Conservation (phyloP, 2,329 filamentous ascomycete species). For the Aaosphaeria arxii region DNA sequence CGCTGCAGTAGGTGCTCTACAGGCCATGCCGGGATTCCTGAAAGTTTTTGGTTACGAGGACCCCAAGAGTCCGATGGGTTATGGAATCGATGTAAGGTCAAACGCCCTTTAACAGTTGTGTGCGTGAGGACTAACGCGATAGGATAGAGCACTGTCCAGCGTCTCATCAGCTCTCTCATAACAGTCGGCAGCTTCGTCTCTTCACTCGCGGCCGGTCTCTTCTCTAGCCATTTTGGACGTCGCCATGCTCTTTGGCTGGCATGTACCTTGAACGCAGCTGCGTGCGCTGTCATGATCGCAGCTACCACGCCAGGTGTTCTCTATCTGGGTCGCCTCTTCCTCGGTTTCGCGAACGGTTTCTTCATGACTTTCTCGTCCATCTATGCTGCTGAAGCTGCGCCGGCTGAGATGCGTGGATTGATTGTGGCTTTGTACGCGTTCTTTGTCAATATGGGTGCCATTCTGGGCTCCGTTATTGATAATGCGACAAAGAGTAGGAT, state of each 20-base stretch:
- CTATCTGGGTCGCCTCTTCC: slow-evolving; percentile 50
- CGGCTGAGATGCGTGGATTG: slow-evolving; percentile 29
- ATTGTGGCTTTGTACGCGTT: slow-evolving; percentile 40
- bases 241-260: slow-evolving; percentile 45
- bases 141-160: slow-evolving; percentile 44
- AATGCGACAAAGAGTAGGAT: slow-evolving; percentile 22
- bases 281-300: slow-evolving; percentile 2
- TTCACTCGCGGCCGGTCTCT: slow-evolving; percentile 1
- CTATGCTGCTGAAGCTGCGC: slow-evolving; percentile 40
- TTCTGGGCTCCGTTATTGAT: slow-evolving; percentile 44
- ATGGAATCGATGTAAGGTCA: background rate
- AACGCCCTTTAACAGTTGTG: background rate
- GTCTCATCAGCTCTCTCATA: slow-evolving; percentile 33
- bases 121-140: background rate
- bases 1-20: slow-evolving; percentile 7
- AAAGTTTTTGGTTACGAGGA: slow-evolving; percentile 8
- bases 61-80: background rate
- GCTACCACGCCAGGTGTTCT: slow-evolving; percentile 29
- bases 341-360: slow-evolving; percentile 31
- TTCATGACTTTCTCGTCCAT: slow-evolving; percentile 53
- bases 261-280: slow-evolving; percentile 45
- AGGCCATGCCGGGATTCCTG: slow-evolving; percentile 9
- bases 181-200: slow-evolving; percentile 28
- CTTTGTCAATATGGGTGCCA: slow-evolving; percentile 47
- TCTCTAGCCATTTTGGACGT: slow-evolving; percentile 32